phyloP scores from a whole-genome alignment of 2,329 filamentous ascomycete species.

The Microsporum audouinii region DNA sequence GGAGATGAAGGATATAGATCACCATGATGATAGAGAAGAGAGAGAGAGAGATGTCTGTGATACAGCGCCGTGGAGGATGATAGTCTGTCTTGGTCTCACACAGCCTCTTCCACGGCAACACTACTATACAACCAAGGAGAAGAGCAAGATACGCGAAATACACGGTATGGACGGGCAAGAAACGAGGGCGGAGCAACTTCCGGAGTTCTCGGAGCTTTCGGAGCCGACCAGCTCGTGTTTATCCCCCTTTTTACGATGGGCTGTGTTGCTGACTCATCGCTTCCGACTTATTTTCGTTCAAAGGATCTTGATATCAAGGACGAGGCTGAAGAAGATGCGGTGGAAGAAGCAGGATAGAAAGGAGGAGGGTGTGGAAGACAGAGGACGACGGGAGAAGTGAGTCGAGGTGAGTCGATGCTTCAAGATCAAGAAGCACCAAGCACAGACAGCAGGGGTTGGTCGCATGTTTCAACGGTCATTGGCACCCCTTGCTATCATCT shows the following conservation, averaged over 20 bases:
- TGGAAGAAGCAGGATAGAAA: neutral
- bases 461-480: neutral
- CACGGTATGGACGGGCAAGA: neutral
- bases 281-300: constrained; percentile 4
- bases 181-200: neutral
- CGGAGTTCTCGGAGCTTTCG: neutral
- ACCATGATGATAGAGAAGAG: neutral
- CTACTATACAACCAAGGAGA: neutral
- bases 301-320: neutral
- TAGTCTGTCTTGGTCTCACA: neutral
- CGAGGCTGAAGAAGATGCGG: neutral
- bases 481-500: neutral
- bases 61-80: neutral
- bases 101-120: neutral
- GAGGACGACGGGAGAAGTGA: neutral
- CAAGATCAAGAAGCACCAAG: neutral
- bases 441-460: neutral
- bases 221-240: neutral
- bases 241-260: neutral
- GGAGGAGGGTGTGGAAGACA: neutral
- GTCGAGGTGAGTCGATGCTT: neutral
- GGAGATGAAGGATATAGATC: neutral
- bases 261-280: neutral
- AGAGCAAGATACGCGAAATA: neutral
- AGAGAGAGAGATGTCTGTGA: neutral